Base-by-base conservation (phyloP, 306 rosid species). In the Lotus japonicus region DNA sequence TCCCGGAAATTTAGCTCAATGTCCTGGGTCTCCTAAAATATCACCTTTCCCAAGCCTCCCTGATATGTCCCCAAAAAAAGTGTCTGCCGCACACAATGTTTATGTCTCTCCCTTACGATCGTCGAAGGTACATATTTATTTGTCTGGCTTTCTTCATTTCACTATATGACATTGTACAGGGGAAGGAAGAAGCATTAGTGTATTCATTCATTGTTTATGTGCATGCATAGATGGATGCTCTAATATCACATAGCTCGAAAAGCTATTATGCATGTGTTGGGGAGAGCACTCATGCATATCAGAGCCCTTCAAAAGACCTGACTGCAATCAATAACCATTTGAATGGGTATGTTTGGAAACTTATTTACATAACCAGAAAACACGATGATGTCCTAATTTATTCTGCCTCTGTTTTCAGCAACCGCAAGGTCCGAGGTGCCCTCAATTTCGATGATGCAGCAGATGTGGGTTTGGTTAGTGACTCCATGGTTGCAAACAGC, bases 231-330 rank as follows among this genome's bases (percentile, higher is more conserved):
- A 95, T 88, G 99, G 99, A 95, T 84, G 97, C 99, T 45, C 81
- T 95, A 71, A 88, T 91, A 78, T 88, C 99, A 11, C 96, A 88
- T 65, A 87, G 89, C 81, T 88, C 96, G 31, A 95, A 88, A 84
- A 91, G 99, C 78, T 95, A 95, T 58, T 95, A 95, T 78, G 97
- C 99, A 28, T 95, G 99, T 69, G 96, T 95, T 43, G 99, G 99
- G 54, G 99, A 90, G 77, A 95, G 99, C 83, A 95, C 99, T 44
- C 97, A 87, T 82, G 99, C 99, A 19, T 95, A 90, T 75, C 99
- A 95, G 72, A 95, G 99, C 85, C 99, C 99, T 70, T 95, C 99
- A 6, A 90, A 91, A 84, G 99, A 95, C 69, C 81, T 95, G 35
- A 87, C 95, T 8, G 99, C 97, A 75, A 95, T 95, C 81, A 95